Conservation (phyloP, 73 alveolate genomes). For the Paramecium biaurelia region DNA sequence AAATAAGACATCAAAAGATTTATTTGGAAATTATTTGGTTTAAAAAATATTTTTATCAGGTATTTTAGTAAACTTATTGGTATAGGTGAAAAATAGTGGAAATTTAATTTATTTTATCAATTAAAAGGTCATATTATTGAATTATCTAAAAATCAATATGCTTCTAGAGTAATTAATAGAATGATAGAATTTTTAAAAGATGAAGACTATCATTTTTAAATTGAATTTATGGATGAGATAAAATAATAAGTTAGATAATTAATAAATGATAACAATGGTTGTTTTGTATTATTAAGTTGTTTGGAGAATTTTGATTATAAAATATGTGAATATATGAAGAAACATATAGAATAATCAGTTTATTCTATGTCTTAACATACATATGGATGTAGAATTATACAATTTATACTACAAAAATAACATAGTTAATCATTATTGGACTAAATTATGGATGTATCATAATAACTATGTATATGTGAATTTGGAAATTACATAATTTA, state of each 20-base stretch:
- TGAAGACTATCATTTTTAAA: neutral
- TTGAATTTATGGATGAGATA: neutral
- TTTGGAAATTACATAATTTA: constrained; percentile 18
- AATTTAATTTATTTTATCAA: neutral
- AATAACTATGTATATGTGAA: neutral
- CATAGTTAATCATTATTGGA: neutral
- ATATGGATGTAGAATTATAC: constrained; percentile 27
- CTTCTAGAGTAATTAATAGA: neutral
- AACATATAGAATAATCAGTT: neutral
- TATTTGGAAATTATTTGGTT: constrained; percentile 19
- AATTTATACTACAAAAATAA: neutral
- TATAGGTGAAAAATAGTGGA: constrained; percentile 11
- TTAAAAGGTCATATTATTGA: neutral
- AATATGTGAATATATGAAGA: neutral
- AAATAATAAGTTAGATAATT: neutral
- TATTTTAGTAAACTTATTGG: neutral
- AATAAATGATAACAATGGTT: neutral
- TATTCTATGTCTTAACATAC: constrained; percentile 20
- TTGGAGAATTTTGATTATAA: neutral
- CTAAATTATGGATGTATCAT: neutral
- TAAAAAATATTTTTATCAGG: neutral
- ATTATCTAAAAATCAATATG: constrained; percentile 10
- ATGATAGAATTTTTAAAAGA: constrained; percentile 20
- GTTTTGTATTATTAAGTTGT: constrained; percentile 8
- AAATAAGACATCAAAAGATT: neutral